phyloP scores from a whole-genome alignment of 2,329 filamentous ascomycete genomes.

The Thermomyces lanuginosus region DNA sequence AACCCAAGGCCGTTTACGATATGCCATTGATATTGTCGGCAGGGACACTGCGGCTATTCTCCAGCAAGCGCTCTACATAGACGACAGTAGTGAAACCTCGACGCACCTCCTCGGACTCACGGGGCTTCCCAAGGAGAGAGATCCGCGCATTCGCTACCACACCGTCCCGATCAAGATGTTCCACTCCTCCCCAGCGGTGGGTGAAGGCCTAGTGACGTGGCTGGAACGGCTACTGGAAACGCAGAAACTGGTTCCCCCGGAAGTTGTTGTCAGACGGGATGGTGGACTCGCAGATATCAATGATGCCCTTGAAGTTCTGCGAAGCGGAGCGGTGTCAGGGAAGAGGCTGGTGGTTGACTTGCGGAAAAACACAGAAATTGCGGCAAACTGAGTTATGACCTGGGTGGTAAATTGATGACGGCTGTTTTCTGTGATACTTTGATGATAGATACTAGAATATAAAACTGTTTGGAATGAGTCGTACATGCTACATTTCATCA shows the following conservation, averaged over 20 bases:
- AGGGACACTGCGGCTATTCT: constrained; percentile 46
- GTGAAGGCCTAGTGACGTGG: constrained; percentile 48
- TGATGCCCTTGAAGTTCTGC: constrained; percentile 47
- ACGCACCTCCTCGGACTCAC: constrained; percentile 52
- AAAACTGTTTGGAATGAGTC: no score
- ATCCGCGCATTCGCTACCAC: constrained; percentile 38
- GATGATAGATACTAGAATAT: no score
- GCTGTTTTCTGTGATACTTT: no score
- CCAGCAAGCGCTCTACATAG: constrained; percentile 32
- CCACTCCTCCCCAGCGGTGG: constrained; percentile 49
- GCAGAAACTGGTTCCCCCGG: constrained; percentile 40
- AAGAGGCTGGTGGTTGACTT: constrained; percentile 48
- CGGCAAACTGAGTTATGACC: no score
- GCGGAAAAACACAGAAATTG: no score
- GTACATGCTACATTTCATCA: no score
- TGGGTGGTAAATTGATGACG: constrained; percentile 10
- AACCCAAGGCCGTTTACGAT: constrained; percentile 42
- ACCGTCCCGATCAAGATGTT: constrained; percentile 61
- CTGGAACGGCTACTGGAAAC: constrained; percentile 47
- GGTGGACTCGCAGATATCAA: constrained; percentile 53
- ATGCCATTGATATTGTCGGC: constrained; percentile 53
- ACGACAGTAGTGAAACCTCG: constrained; percentile 7
- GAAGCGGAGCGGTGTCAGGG: constrained; percentile 49
- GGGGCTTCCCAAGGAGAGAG: constrained; percentile 45
- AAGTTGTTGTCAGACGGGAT: constrained; percentile 44